Base-by-base conservation (phyloP, 2,329 filamentous ascomycete genomes). In the Colletotrichum theobromicola region DNA sequence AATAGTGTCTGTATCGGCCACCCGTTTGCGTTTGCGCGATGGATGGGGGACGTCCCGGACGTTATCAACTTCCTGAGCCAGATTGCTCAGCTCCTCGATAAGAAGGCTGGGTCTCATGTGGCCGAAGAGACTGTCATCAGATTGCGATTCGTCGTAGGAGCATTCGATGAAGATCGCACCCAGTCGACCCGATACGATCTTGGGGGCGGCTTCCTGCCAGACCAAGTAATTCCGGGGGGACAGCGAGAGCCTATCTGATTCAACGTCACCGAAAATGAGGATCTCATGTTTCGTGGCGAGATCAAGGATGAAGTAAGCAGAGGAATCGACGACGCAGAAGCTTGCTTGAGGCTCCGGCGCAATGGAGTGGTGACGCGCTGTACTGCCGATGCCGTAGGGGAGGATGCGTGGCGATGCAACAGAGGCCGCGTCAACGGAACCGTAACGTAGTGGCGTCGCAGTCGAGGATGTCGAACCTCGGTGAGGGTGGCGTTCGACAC, bases 121-220 rank as follows among this genome's bases (percentile, higher is more conserved):
- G 0, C 97, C 97, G 77, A 95, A 99, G 0, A 99, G 88, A 1
- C 93, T 90, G 64, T 94, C 92, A 75, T 97, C 93, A 26, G 91
- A 89, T 79, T 95, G 93, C 9, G 91, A 90, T 82, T 98, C 93
- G 75, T 95, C 94, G 82, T 96, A 99, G 76, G 95, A 98, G 83
- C 96, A 98, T 86, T 99, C 97, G 78, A 99, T 97, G 81, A 98
- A 96, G 15, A 99, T 94, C 13, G 93, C 96, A 0, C 89, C 90
- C 1, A 99, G 88, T 5, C 89, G 88, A 2, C 95, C 94, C 0
- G 88, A 85, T 0, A 88, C 93, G 30, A 99, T 92, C 81, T 97
- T 98, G 10, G 93, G 93, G 0, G 96, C 96, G 0, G 96, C 96
- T 80, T 97, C 94, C 77, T 91, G 90, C 97, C 97, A 99, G 16